phyloP scores from a whole-genome alignment of 163 green algal genomes.

The Coccomyxa subellipsoidea region DNA sequence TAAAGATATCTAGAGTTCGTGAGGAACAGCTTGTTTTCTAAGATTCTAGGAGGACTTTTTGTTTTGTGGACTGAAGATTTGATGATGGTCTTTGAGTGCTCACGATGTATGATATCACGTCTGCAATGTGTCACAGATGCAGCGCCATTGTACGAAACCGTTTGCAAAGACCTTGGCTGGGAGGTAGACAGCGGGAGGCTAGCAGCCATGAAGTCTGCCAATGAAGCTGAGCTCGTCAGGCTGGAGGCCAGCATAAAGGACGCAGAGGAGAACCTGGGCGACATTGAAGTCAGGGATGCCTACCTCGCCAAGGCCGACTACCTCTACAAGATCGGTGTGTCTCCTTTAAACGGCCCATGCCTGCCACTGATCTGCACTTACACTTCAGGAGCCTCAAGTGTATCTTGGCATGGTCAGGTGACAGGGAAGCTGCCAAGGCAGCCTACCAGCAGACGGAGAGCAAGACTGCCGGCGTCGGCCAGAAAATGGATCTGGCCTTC shows the following conservation, averaged over 20 bases:
- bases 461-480: conserved; percentile 87
- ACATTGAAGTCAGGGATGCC: conserved; percentile 86
- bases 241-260: conserved; percentile 82
- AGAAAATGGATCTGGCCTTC: conserved; percentile 94
- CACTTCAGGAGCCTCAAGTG: too few species aligned
- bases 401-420: too few species aligned
- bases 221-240: conserved; percentile 54
- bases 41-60: too few species aligned
- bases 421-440: conserved; percentile 61
- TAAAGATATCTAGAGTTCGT: too few species aligned
- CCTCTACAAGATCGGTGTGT: conserved; percentile 63
- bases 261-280: conserved; percentile 82
- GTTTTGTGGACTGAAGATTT: too few species aligned
- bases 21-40: too few species aligned
- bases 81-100: too few species aligned
- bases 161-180: conserved; percentile 71
- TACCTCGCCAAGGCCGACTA: conserved; percentile 86
- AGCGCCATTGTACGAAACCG: conserved; percentile 65
- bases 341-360: neutral
- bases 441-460: conserved; percentile 75
- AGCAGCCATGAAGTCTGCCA: conserved; percentile 56
- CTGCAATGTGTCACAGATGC: conserved; percentile 12
- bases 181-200: conserved; percentile 51
- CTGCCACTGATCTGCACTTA: neutral
- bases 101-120: too few species aligned